Conservation (phyloP, 73 alveolate genomes). For the Tetrahymena borealis region DNA sequence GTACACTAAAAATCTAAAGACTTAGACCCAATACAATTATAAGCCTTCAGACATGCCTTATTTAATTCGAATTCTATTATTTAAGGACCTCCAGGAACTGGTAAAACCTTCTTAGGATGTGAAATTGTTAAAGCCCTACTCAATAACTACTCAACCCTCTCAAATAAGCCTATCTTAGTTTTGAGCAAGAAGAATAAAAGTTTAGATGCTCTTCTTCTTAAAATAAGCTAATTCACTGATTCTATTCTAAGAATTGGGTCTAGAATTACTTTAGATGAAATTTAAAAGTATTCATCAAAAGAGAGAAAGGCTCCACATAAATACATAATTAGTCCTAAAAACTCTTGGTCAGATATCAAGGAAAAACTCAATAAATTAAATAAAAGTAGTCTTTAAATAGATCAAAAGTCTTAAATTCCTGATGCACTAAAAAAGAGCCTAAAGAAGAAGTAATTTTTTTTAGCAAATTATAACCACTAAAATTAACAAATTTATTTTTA, state of each 20-base stretch:
- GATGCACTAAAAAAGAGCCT: too few relatives aligned
- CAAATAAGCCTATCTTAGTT: slow-evolving; percentile 4
- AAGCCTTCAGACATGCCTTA: not conserved
- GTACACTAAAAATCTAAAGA: not conserved
- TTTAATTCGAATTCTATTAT: slow-evolving; percentile 38
- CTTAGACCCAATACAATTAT: not conserved
- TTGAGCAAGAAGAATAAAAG: slow-evolving; percentile 26
- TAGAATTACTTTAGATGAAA: slow-evolving; percentile 47
- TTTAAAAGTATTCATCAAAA: not conserved
- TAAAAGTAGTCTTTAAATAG: not conserved
- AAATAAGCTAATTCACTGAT: not conserved
- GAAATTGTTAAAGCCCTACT: slow-evolving; percentile 43
- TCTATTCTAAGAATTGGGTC: slow-evolving; percentile 77
- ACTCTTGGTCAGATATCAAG: not conserved
- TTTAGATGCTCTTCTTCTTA: slow-evolving; percentile 5
- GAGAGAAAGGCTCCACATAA: not conserved
- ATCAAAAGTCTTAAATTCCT: too few relatives aligned
- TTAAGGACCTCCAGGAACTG: slow-evolving; percentile 96
- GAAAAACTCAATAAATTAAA: not conserved
- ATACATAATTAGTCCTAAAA: not conserved
- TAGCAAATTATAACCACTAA: too few relatives aligned
- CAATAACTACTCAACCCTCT: not conserved
- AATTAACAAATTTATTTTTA: too few relatives aligned
- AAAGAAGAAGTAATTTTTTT: too few relatives aligned
- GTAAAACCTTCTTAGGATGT: slow-evolving; percentile 80